Evolutionary conservation across 176 grass and related monocot genomes (phyloP).

Genomic region (Zizania latifolia): DNA sequence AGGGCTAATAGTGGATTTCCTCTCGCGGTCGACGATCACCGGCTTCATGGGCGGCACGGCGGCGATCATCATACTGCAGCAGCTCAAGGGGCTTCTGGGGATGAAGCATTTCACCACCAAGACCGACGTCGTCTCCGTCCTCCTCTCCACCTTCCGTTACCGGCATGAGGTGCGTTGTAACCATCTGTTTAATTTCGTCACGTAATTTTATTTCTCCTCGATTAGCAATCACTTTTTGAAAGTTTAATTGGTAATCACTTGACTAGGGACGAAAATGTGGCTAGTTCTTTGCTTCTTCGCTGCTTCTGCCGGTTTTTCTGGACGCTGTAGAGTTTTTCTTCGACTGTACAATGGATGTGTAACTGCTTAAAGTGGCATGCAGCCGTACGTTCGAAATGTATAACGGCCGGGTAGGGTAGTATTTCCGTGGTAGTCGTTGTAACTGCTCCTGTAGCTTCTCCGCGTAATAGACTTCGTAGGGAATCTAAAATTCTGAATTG

Average conservation of each 20-base stretch:
- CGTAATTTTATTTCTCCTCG: neutral
- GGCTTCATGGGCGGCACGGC: constrained; percentile 98
- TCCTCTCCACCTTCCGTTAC: constrained; percentile 49
- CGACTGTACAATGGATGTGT: neutral
- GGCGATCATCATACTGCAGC: constrained; percentile 86
- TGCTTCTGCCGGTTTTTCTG: neutral
- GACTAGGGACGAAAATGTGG: neutral
- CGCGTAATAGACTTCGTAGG: no score
- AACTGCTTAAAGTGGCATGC: constrained; percentile 8
- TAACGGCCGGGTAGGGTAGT: neutral
- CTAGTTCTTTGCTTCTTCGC: neutral
- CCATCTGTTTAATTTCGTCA: neutral
- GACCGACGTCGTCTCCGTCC: constrained; percentile 78
- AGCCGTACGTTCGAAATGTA: neutral
- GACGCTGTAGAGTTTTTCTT: neutral
- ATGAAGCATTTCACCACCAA: constrained; percentile 83
- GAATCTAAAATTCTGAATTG: no score
- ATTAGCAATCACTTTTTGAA: no score
- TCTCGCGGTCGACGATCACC: constrained; percentile 83
- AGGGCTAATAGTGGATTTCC: constrained; percentile 88
- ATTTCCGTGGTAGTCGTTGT: neutral
- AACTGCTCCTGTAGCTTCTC: no score
- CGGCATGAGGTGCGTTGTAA: constrained; percentile 60
- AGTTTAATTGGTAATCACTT: no score
- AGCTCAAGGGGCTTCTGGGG: constrained; percentile 89